Percentiles rank a stretch among this genome's conserved stretches.
phyloP scores from a whole-genome alignment of 2,329 filamentous ascomycete genomes.

The Penicillium olsonii region DNA sequence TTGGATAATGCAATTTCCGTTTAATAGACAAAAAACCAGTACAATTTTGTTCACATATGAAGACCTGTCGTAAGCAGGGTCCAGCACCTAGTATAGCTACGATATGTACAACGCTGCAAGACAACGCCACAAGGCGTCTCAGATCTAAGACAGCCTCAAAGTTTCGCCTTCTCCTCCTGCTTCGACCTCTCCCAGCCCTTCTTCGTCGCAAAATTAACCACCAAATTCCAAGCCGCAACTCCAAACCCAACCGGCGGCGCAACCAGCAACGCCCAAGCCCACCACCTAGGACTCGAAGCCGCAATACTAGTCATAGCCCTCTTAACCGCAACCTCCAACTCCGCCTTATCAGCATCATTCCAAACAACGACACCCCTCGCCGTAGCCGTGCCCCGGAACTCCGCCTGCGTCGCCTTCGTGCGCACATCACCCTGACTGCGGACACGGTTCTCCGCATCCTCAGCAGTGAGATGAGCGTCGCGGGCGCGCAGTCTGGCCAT shows the following conservation, averaged over 20 bases:
- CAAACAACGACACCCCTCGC: constrained; percentile 76
- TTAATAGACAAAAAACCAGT: not conserved
- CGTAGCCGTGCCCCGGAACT: constrained; percentile 58
- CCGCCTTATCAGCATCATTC: constrained; percentile 78
- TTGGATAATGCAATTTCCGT: not conserved
- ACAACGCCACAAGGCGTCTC: not conserved
- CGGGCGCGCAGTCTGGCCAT: constrained; percentile 74
- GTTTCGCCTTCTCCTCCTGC: constrained; percentile 60
- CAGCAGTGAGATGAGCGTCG: constrained; percentile 75
- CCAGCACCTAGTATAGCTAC: constrained; percentile 2
- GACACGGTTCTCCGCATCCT: constrained; percentile 86
- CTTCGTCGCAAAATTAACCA: constrained; percentile 70
- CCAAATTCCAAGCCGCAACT: constrained; percentile 70
- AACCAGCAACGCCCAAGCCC: constrained; percentile 69
- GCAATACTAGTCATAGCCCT: constrained; percentile 66
- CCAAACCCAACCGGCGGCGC: constrained; percentile 74
- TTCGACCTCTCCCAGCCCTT: constrained; percentile 67
- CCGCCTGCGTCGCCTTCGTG: constrained; percentile 75
- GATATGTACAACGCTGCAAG: constrained; percentile 4
- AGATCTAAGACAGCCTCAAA: constrained; percentile 30
- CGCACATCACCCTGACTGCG: constrained; percentile 82
- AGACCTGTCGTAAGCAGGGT: not conserved
- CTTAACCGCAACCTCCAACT: constrained; percentile 68
- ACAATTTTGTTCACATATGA: not conserved
- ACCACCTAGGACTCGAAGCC: constrained; percentile 72